A percentile compares a stretch with the other conserved stretches of the same genome.
These are phyloP conservation scores for Sclerotinia glacialis DNA, from an alignment of 2,329 filamentous ascomycete genomes.

Conservation along the genomic window DNA sequence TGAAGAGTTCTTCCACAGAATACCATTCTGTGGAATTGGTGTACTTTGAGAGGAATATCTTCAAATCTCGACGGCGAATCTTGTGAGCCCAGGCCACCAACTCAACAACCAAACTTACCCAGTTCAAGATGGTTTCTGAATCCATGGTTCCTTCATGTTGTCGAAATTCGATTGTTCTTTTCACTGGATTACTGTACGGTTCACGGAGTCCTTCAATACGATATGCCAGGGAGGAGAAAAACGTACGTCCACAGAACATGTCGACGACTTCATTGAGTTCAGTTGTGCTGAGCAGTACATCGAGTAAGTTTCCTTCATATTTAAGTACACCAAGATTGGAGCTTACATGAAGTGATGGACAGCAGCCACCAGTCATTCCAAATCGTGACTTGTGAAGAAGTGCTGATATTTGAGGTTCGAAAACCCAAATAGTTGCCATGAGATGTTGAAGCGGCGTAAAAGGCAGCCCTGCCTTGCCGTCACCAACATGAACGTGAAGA, in stretches of 20 bases:
- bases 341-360: neutral
- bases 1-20: slow-evolving; percentile 3
- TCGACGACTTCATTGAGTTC: neutral
- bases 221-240: neutral
- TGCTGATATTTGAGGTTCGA: slow-evolving; percentile 34
- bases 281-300: neutral
- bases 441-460: slow-evolving; percentile 35
- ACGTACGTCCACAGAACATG: neutral
- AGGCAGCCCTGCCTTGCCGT: slow-evolving; percentile 29
- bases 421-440: slow-evolving; percentile 31
- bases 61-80: neutral
- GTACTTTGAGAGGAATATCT: slow-evolving; percentile 1
- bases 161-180: slow-evolving; percentile 30
- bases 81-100: slow-evolving; percentile 9
- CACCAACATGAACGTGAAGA: slow-evolving; percentile 39
- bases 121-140: slow-evolving; percentile 19
- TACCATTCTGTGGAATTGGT: neutral
- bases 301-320: neutral
- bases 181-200: neutral
- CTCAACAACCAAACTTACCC: slow-evolving; percentile 9
- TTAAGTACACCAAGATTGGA: neutral
- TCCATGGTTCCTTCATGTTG: slow-evolving; percentile 29
- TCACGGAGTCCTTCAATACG: neutral
- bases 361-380: neutral
- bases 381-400: slow-evolving; percentile 28